Evolutionary conservation across 306 rosid species (phyloP), one percentile per base, ranked within the genome.

Genomic region (Prunus campanulata): DNA sequence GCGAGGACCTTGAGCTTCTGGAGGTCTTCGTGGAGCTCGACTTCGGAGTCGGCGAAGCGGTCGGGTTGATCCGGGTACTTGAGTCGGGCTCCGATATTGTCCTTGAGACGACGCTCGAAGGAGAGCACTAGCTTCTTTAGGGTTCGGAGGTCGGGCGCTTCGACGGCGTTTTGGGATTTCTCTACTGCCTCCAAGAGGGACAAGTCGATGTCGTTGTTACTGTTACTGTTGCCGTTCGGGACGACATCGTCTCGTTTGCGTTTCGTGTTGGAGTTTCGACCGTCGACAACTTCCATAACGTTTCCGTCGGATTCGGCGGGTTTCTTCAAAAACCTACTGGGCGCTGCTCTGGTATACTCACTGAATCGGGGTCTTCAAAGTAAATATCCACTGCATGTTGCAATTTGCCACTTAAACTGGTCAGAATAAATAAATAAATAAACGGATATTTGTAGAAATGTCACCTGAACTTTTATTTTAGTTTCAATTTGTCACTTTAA

Each of bases 21-120:
- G 1, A 94, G 90, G 78, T 94, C 98, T 15, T 94, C 98, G 57
- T 94, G 97, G 80, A 94, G 98, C 29, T 91, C 97, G 46, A 94
- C 30, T 74, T 94, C 98, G 14, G 98, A 94, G 75, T 94, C 98
- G 70, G 97, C 93, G 44, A 94, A 94, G 1, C 93, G 93, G 3
- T 91, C 96, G 39, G 98, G 98, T 22, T 94, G 94, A 77, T 89
- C 86, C 2, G 96, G 91, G 80, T 88, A 89, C 75, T 94, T 94
- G 81, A 94, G 96, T 18, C 98, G 90, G 32, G 97, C 96, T 56
- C 88, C 96, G 60, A 92, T 90, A 88, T 94, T 94, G 56, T 94
- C 98, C 62, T 85, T 90, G 72, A 91, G 89, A 30, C 93, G 94
- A 39, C 98, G 97, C 77, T 94, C 98, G 80, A 94, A 94, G 64